phyloP scores from a whole-genome alignment of 805 yeast species.

The Kluyveromyces siamensis region DNA sequence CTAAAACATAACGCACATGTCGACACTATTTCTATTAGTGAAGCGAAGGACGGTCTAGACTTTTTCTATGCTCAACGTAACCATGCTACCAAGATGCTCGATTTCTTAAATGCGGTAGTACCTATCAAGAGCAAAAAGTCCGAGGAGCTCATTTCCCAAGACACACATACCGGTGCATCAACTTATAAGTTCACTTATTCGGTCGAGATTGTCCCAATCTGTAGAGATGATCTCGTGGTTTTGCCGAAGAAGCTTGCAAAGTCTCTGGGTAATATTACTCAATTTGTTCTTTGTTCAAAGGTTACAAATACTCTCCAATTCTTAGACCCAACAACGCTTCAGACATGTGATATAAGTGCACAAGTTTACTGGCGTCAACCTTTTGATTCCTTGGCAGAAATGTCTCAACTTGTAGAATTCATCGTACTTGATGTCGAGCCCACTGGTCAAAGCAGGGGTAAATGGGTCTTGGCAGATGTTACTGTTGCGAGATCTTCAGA shows the following conservation, averaged over 20 bases:
- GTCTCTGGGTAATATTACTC: constrained; percentile 71
- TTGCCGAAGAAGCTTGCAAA: constrained; percentile 82
- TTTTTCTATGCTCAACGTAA: constrained; percentile 82
- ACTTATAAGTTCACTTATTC: constrained; percentile 87
- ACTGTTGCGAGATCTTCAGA: constrained; percentile 87
- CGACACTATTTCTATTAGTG: constrained; percentile 89
- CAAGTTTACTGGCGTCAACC: constrained; percentile 73
- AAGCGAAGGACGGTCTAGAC: constrained; percentile 88
- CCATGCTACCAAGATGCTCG: constrained; percentile 91
- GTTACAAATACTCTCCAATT: constrained; percentile 78
- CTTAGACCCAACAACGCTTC: constrained; percentile 74
- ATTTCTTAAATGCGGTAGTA: constrained; percentile 74
- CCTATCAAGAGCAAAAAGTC: constrained; percentile 80
- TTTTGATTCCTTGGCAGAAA: constrained; percentile 68
- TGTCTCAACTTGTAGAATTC: constrained; percentile 71
- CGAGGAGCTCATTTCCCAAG: constrained; percentile 84
- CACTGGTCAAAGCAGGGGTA: constrained; percentile 70
- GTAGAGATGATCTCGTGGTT: constrained; percentile 93
- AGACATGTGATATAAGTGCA: constrained; percentile 66
- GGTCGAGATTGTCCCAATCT: constrained; percentile 89
- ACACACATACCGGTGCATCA: constrained; percentile 84
- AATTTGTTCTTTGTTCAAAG: constrained; percentile 77
- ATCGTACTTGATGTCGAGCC: constrained; percentile 92
- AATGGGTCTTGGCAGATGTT: constrained; percentile 76
- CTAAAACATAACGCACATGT: constrained; percentile 87